Conservation (phyloP, 176 grass and related monocot species). For the Alloteropsis semialata region DNA sequence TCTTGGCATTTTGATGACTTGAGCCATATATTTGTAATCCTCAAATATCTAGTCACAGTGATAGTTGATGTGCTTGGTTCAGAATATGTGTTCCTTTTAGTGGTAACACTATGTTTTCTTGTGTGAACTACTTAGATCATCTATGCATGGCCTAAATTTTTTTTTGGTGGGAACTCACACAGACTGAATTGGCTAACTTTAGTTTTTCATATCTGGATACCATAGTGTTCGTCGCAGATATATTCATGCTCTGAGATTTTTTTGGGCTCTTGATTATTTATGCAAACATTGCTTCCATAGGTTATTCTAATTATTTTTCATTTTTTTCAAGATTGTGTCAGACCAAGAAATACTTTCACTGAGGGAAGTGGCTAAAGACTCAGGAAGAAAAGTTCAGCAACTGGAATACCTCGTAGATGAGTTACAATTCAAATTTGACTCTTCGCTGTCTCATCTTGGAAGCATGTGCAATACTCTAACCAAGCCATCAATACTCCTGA, state of each 20-base stretch:
- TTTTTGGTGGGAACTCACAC: not conserved
- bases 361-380: slow-evolving; percentile 54
- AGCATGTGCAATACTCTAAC: slow-evolving; percentile 22
- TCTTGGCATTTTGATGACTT: slow-evolving; percentile 5
- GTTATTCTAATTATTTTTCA: slow-evolving; percentile 25
- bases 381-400: slow-evolving; percentile 56
- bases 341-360: slow-evolving; percentile 71
- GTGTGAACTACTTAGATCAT: not conserved
- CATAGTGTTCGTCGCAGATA: not conserved
- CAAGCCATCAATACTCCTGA: slow-evolving; percentile 53
- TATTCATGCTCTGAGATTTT: not conserved
- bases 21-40: not conserved
- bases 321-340: slow-evolving; percentile 57
- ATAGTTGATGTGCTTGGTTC: not conserved
- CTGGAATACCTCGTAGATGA: slow-evolving; percentile 58
- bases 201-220: slow-evolving; percentile 14
- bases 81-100: slow-evolving; percentile 4
- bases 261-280: not conserved
- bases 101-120: slow-evolving; percentile 2
- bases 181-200: not conserved
- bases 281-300: not conserved
- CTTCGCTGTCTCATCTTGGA: slow-evolving; percentile 41
- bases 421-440: slow-evolving; percentile 62
- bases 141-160: not conserved
- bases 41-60: not conserved